Conservation (phyloP, 768 basidiomycete genomes). For the Phanerochaete sordida region DNA sequence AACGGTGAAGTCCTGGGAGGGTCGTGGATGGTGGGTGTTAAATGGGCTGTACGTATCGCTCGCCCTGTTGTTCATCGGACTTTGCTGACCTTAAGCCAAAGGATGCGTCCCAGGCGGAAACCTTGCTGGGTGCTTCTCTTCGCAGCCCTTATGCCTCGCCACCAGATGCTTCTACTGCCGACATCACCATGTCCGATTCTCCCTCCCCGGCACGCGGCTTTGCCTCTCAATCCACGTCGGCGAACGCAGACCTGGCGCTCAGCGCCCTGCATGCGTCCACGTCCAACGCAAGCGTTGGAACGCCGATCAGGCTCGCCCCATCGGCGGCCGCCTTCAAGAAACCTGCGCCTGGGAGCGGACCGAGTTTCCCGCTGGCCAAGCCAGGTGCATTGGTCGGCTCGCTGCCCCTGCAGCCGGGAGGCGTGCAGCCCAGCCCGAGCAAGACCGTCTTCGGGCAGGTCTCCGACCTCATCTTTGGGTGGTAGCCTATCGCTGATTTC, state of each 20-base stretch:
- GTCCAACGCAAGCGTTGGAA: constrained; percentile 47
- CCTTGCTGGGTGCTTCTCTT: constrained; percentile 38
- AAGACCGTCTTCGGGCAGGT: constrained; percentile 72
- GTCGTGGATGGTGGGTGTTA: constrained; percentile 81
- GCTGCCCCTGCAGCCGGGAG: constrained; percentile 21
- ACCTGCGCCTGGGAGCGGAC: constrained; percentile 24
- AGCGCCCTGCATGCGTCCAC: constrained; percentile 22
- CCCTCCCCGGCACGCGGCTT: constrained; percentile 21
- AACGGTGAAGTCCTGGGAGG: constrained; percentile 78
- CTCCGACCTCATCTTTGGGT: constrained; percentile 78
- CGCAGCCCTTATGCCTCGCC: constrained; percentile 15
- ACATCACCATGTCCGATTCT: constrained; percentile 16
- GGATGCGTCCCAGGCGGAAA: constrained; percentile 62
- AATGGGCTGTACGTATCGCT: constrained; percentile 78
- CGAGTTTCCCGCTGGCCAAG: constrained; percentile 12
- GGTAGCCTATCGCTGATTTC: constrained; percentile 40
- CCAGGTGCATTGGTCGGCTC: constrained; percentile 26
- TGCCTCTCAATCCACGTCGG: constrained; percentile 29
- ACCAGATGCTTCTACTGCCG: constrained; percentile 18
- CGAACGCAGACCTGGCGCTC: constrained; percentile 12
- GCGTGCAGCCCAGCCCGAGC: constrained; percentile 32
- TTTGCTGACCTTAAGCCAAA: constrained; percentile 21
- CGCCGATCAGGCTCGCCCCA: constrained; percentile 69
- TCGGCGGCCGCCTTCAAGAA: constrained; percentile 71
- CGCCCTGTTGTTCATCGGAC: constrained; percentile 1